These are phyloP conservation scores for Hondaea fermentalgiana DNA, from an alignment of 108 stramenopile genomes.

Conservation along the genomic window DNA sequence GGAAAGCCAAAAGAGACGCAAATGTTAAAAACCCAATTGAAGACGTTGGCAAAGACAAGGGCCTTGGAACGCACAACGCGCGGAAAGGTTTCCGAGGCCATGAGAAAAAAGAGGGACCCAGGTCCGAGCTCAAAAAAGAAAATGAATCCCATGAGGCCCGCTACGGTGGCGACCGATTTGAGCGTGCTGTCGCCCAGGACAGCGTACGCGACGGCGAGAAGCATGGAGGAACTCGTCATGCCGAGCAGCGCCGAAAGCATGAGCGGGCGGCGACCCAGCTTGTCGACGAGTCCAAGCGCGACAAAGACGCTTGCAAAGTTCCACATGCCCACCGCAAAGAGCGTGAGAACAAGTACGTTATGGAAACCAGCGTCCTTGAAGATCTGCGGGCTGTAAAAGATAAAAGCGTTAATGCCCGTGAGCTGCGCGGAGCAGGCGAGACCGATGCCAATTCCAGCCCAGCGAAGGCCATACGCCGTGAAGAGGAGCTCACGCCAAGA, in stretches of 20 bases:
- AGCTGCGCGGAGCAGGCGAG: neutral
- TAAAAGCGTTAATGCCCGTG: neutral
- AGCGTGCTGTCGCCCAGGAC: neutral
- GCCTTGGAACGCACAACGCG: neutral
- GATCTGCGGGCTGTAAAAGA: conserved; percentile 1
- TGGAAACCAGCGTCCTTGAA: neutral
- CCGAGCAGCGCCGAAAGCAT: neutral
- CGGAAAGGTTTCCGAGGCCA: conserved; percentile 16
- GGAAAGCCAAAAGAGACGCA: neutral
- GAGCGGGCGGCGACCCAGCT: neutral
- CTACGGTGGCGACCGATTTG: neutral
- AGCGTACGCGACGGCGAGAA: neutral
- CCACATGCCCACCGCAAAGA: neutral
- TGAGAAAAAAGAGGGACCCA: neutral
- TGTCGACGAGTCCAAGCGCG: neutral
- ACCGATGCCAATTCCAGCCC: neutral
- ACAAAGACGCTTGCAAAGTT: neutral
- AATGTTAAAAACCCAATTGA: neutral
- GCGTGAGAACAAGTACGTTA: neutral
- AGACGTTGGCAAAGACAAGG: neutral
- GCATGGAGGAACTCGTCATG: neutral
- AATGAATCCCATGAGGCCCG: neutral
- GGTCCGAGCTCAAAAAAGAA: neutral
- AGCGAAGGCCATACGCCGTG: neutral
- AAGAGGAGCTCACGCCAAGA: neutral